Conservation (phyloP, 73 alveolate species). For the Breviolum minutum region DNA sequence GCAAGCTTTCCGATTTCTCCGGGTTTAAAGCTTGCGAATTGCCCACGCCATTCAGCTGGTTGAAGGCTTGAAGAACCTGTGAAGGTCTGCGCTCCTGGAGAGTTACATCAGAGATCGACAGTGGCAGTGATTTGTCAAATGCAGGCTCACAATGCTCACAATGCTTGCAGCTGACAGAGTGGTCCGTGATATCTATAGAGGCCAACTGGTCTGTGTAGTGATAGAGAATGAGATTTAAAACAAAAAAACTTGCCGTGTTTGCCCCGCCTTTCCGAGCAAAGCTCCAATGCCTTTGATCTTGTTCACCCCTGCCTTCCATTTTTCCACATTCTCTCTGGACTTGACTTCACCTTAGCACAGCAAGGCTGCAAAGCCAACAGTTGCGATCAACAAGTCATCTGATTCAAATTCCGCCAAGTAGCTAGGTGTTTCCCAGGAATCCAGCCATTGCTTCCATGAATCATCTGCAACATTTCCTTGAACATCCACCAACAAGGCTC, state of each 20-base stretch:
- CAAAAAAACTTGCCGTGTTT: neutral
- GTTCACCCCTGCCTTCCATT: conserved; percentile 72
- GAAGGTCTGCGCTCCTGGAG: conserved; percentile 47
- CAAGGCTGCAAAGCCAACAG: too few relatives aligned
- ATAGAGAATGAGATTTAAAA: neutral
- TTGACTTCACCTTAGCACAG: conserved; percentile 48
- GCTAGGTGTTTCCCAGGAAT: conserved; percentile 82
- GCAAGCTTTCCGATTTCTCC: neutral
- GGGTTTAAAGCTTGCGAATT: neutral
- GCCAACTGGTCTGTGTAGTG: neutral
- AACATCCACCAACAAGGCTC: conserved; percentile 41
- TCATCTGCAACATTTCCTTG: conserved; percentile 51
- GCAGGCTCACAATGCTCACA: neutral
- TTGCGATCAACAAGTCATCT: too few relatives aligned
- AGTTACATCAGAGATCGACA: neutral
- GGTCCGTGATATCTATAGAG: neutral
- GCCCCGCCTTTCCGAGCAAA: conserved; percentile 65
- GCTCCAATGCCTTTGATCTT: conserved; percentile 56
- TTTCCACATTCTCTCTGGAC: conserved; percentile 65
- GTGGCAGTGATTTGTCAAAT: neutral
- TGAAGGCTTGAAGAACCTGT: conserved; percentile 16
- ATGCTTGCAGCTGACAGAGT: neutral
- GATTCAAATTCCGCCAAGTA: neutral
- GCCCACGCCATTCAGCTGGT: neutral
- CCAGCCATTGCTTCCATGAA: conserved; percentile 83